Evolutionary conservation across 371 early-diverging fungal genomes (phyloP), one percentile per base, ranked within the genome.

Genomic region (Mortierella sp.): DNA sequence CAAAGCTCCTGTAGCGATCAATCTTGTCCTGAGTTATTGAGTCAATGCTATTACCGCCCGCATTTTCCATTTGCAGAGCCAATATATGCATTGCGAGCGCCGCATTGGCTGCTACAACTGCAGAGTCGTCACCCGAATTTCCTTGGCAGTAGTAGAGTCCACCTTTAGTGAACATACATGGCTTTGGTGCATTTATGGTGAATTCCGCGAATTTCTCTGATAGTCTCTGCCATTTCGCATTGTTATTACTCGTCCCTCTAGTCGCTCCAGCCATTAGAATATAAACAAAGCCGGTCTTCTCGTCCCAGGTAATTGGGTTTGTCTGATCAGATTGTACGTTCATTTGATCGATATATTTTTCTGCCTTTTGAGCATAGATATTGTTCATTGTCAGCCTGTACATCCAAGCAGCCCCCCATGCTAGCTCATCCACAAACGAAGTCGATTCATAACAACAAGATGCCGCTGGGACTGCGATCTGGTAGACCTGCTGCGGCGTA

Each of bases 361-460:
- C 73, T 1, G 90, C 90, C 70, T 85, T 86, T 26, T 80, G 67
- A 53, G 84, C 81, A 55, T 90, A 91, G 1, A 64, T 70, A 8
- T 71, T 13, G 54, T 88, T 77, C 42, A 82, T 84, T 3, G 89
- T 89, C 8, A 88, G 83, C 45, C 84, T 84, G 75, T 86, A 88
- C 75, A 92, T 85, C 92, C 92, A 92, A 15, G 89, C 84, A 1
- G 89, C 87, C 19, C 86, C 90, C 84, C 83, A 90, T 2, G 87
- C 87, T 1, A 90, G 67, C 56, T 90, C 89, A 55, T 89, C 88
- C 22, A 78, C 75, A 62, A 76, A 88, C n/a, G 72, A 76, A 8
- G 84, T 86, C 9, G 88, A 85, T 0, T 85, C 83, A 35, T 86
- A 90, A 51, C 78, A 85, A 8, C 81, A 83, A 0, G 70, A 51